Conservation (phyloP, 2,329 filamentous ascomycete genomes). For the Lecanicillium sp. region DNA sequence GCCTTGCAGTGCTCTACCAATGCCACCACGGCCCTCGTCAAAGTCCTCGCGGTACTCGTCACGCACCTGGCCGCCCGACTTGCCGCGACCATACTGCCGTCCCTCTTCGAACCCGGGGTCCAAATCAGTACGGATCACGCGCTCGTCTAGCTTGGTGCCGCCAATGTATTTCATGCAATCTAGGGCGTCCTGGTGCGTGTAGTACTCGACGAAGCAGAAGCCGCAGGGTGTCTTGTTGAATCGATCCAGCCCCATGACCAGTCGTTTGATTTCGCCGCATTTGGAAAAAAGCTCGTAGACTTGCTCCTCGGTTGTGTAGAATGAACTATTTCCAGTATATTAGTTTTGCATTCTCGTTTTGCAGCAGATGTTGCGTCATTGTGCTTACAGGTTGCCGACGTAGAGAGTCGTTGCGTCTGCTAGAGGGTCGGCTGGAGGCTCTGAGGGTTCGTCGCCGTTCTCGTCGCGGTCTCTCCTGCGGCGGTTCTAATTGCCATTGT, state of each 20-base stretch:
- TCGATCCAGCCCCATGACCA: conserved; percentile 95
- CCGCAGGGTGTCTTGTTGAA: conserved; percentile 97
- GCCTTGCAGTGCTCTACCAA: conserved; percentile 64
- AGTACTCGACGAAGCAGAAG: conserved; percentile 99
- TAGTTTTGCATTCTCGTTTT: too few species aligned
- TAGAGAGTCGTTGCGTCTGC: conserved; percentile 90
- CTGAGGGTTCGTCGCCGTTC: conserved; percentile 41
- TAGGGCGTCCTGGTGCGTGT: conserved; percentile 91
- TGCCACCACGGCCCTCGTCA: conserved; percentile 86
- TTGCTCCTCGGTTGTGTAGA: conserved; percentile 98
- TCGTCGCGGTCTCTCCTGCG: conserved; percentile 57
- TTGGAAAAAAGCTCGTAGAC: conserved; percentile 96
- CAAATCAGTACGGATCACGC: conserved; percentile 89
- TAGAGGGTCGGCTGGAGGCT: conserved; percentile 58
- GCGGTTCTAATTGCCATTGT: conserved; percentile 53
- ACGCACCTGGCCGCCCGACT: conserved; percentile 91
- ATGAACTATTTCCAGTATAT: conserved; percentile 58
- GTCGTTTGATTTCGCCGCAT: conserved; percentile 94
- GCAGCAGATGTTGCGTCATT: not conserved
- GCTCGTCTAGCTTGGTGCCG: conserved; percentile 94
- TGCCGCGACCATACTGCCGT: conserved; percentile 89
- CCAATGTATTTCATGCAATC: conserved; percentile 99
- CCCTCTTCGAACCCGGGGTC: conserved; percentile 96
- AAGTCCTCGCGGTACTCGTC: conserved; percentile 98
- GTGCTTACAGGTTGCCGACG: conserved; percentile 76